Evolutionary conservation across 164 flowering plant species (phyloP).

Genomic region (Houttuynia cordata): DNA sequence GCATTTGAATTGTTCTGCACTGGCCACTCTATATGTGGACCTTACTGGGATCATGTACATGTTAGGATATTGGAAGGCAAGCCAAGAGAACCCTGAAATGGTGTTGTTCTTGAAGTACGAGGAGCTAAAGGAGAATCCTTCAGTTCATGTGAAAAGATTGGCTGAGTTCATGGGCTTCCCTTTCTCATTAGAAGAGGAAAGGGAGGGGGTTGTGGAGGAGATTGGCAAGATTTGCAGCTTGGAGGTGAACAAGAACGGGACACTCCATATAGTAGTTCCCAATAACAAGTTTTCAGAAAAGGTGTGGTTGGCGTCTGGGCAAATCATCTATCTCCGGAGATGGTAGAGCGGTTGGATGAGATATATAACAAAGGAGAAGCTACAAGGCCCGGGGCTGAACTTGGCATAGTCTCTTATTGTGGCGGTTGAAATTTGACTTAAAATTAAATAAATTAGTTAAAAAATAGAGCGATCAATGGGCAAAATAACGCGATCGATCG

Average conservation of each 20-base stretch:
- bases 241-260: constrained; percentile 3
- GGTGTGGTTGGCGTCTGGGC: neutral
- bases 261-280: too few relatives aligned
- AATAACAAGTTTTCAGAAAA: neutral
- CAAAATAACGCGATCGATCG: too few relatives aligned
- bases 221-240: constrained; percentile 3
- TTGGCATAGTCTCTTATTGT: neutral
- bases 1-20: constrained; percentile 2
- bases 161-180: constrained; percentile 8
- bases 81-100: neutral
- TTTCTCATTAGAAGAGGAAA: constrained; percentile 1
- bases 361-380: neutral
- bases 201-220: neutral
- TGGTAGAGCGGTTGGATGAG: neutral
- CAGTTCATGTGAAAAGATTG: neutral
- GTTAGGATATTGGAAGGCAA: constrained; percentile 5
- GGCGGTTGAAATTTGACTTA: too few relatives aligned
- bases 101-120: constrained; percentile 5
- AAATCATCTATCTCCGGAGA: neutral
- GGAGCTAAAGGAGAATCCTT: constrained; percentile 1
- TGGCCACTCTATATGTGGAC: neutral
- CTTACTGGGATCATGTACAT: constrained; percentile 2
- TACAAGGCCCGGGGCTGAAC: neutral
- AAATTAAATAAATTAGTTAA: too few relatives aligned
- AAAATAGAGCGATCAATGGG: too few relatives aligned